Conservation (phyloP, 306 rosid genomes). For the Ormosia emarginata region DNA sequence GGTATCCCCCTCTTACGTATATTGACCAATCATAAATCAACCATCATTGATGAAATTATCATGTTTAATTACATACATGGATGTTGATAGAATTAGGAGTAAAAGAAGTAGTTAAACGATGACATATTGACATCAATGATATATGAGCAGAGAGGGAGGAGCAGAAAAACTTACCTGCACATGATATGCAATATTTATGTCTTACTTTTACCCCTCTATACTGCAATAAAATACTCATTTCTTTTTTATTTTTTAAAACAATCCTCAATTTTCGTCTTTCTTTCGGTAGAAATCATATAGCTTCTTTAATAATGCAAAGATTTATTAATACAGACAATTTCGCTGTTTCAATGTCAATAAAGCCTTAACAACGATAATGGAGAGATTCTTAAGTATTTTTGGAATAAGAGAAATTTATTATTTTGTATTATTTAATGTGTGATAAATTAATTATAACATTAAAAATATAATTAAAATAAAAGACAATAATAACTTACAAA, state of each 20-base stretch:
- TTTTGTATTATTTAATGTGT: no score
- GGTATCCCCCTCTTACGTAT: conserved; percentile 18
- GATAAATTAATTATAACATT: no score
- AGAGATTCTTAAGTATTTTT: no score
- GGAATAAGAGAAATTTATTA: no score
- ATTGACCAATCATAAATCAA: conserved; percentile 14
- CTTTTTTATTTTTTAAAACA: background rate
- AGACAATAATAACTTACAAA: no score
- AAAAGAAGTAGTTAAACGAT: conserved; percentile 11
- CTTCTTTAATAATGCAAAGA: conserved; percentile 23
- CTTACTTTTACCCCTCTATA: background rate
- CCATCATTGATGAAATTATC: background rate
- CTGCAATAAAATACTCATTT: background rate
- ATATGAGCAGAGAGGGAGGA: conserved; percentile 1
- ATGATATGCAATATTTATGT: background rate
- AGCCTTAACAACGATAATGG: conserved; percentile 22
- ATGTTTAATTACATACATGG: background rate
- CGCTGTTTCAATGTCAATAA: conserved; percentile 22
- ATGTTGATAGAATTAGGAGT: background rate
- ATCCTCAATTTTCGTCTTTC: conserved; percentile 11
- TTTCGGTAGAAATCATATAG: background rate
- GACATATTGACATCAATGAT: conserved; percentile 25
- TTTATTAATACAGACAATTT: conserved; percentile 22
- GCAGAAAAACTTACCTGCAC: background rate
- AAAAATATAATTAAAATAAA: no score